Conservation (phyloP, 306 rosid species). For the Heteromeles arbutifolia region DNA sequence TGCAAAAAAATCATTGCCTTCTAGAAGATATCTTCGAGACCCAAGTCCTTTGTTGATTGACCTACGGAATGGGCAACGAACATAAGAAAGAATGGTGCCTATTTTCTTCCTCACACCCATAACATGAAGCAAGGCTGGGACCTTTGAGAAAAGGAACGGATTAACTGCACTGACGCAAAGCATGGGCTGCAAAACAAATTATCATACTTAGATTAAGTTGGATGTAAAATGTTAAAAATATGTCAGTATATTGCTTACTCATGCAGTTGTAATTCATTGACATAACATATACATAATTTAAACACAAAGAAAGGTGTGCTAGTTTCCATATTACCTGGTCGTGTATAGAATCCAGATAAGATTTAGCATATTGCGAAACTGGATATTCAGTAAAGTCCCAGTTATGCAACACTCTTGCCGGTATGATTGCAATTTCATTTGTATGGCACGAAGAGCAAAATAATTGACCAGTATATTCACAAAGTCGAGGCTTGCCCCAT, state of each 20-base stretch:
- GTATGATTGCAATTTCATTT: constrained; percentile 85
- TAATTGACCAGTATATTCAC: constrained; percentile 88
- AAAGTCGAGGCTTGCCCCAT: constrained; percentile 94
- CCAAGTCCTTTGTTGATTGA: constrained; percentile 83
- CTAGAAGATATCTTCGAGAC: constrained; percentile 77
- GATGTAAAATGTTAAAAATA: neutral
- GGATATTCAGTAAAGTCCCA: constrained; percentile 81
- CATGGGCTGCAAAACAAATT: constrained; percentile 89
- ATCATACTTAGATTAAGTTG: neutral
- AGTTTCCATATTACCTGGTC: constrained; percentile 62
- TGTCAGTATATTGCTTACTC: neutral
- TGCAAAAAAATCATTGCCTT: constrained; percentile 94
- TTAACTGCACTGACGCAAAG: constrained; percentile 97
- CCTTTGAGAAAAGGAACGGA: constrained; percentile 93
- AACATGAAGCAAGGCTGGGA: constrained; percentile 80
- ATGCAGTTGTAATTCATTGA: neutral
- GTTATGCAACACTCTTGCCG: constrained; percentile 88
- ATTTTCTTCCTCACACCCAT: constrained; percentile 82
- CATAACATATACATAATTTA: neutral
- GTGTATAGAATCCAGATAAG: constrained; percentile 86
- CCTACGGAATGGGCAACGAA: constrained; percentile 79
- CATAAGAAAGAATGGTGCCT: constrained; percentile 71
- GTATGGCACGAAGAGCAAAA: constrained; percentile 92
- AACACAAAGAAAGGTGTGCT: constrained; percentile 4
- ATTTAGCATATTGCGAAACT: constrained; percentile 92